Base-by-base conservation (phyloP, 129 eudicot genomes). In the Gnaphalium uliginosum region DNA sequence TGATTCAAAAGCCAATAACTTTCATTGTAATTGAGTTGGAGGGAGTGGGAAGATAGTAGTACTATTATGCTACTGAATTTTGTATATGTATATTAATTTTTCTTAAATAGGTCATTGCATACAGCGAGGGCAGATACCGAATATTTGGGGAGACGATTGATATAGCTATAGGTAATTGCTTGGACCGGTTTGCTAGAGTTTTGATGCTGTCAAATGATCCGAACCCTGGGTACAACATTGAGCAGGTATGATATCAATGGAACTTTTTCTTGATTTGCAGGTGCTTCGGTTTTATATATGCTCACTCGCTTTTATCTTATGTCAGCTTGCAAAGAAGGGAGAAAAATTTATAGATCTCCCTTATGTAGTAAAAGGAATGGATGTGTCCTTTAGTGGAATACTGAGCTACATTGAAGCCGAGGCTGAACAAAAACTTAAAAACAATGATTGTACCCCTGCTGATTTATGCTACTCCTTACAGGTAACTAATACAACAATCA, bases 361-460 rank as follows among this genome's bases (percentile, higher is more conserved):
- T 17, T 93, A 90, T 68, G 98, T 76, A 61, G 96, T 93, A 54
- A 93, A 93, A 81, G 98, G 98, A 78, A 93, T 93, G 98, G 98
- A 90, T 76, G 98, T 93, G 78, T 93, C 98, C 2, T 90, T 90
- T 65, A 93, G 98, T 79, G 98, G 98, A 62, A 90, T 93, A 77
- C 73, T 93, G 81, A 93, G 98, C 80, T 93, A 81, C 78, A 90
- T 93, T 80, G 98, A 93, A 89, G 79, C 91, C 60, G 87, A 91
- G 29, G 96, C 96, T 4, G 89, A 93, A 58, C 96, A 93, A 81
- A 86, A 90, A 85, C 96, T 90, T 13, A 90, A 86, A 72, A 85
- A 73, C 69, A 86, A 88, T n/a, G 98, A 90, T 35, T 93, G 96
- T 85, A 93, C 96, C 23, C 98, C 98, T 27, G 98, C 96, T 76